Evolutionary conservation across 768 basidiomycete genomes (phyloP).

Genomic region (Trametes maxima): DNA sequence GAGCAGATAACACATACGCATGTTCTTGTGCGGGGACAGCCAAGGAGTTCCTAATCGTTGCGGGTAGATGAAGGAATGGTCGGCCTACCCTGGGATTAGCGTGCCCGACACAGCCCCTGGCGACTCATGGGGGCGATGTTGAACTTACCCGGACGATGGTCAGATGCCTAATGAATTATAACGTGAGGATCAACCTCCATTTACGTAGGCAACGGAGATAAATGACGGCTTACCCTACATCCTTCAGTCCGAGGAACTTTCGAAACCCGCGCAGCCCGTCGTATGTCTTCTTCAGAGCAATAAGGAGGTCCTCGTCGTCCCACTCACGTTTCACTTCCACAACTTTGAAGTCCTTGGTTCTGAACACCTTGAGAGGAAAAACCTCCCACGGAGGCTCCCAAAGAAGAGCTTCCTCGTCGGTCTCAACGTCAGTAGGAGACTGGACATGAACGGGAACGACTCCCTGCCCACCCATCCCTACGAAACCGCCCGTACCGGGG

Average conservation of each 20-base stretch:
- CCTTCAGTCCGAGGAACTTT: slow-evolving; percentile 13
- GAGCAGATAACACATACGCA: slow-evolving; percentile 13
- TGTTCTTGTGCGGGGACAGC: neutral
- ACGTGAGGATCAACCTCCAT: neutral
- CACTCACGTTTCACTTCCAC: neutral
- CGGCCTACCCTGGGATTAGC: neutral
- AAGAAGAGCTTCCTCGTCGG: too few species aligned
- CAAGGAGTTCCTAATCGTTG: neutral
- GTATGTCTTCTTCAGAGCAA: slow-evolving; percentile 8
- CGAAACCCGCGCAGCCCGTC: slow-evolving; percentile 12
- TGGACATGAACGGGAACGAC: too few species aligned
- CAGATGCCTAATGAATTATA: neutral
- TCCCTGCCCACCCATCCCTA: too few species aligned
- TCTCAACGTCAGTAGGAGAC: too few species aligned
- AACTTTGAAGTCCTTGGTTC: neutral
- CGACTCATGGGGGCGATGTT: too few species aligned
- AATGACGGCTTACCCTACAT: neutral
- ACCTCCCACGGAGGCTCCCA: neutral
- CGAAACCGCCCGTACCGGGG: too few species aligned
- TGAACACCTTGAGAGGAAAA: slow-evolving; percentile 3
- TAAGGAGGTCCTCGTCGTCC: slow-evolving; percentile 15
- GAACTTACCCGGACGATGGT: neutral
- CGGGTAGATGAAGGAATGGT: slow-evolving; percentile 2
- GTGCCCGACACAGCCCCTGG: too few species aligned
- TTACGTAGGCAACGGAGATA: neutral